Percentiles rank a stretch among this genome's conserved stretches.
Evolutionary conservation across 139 green algal genomes (phyloP).

Genomic region (Ulvella scutata): DNA sequence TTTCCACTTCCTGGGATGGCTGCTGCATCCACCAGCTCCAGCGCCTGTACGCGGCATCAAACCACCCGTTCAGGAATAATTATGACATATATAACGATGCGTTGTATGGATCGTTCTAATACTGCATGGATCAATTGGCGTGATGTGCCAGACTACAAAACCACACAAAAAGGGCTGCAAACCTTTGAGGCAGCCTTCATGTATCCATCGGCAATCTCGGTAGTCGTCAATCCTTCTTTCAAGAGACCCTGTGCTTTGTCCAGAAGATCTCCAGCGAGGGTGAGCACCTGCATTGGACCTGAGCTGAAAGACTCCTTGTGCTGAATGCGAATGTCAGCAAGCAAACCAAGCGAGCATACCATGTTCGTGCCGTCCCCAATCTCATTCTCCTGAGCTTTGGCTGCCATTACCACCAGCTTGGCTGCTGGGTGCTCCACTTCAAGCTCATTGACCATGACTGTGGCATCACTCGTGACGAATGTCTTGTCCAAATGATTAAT

Average conservation of each 20-base stretch:
- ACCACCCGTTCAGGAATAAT: too few species aligned
- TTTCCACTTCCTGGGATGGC: conserved; percentile 58
- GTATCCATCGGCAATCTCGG: conserved; percentile 92
- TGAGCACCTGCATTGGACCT: conserved; percentile 46
- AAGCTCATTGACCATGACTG: conserved; percentile 88
- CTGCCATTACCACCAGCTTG: conserved; percentile 85
- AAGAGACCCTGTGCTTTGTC: conserved; percentile 74
- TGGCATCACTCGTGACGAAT: conserved; percentile 93
- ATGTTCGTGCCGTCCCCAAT: conserved; percentile 96
- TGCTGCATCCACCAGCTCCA: conserved; percentile 71
- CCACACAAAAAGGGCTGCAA: too few species aligned
- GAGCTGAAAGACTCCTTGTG: neutral
- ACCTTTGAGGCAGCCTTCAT: conserved; percentile 57
- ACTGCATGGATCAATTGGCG: too few species aligned
- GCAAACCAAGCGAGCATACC: conserved; percentile 21
- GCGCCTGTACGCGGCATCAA: conserved; percentile 45
- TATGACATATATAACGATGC: too few species aligned
- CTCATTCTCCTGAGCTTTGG: conserved; percentile 84
- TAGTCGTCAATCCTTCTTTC: conserved; percentile 76
- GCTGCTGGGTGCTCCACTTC: conserved; percentile 95
- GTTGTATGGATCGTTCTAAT: too few species aligned
- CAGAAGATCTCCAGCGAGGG: conserved; percentile 89
- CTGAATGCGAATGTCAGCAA: neutral
- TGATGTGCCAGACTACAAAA: too few species aligned
- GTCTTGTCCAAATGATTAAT: conserved; percentile 99